Evolutionary conservation across 306 rosid species (phyloP).

Genomic region (Vigna mungo): DNA sequence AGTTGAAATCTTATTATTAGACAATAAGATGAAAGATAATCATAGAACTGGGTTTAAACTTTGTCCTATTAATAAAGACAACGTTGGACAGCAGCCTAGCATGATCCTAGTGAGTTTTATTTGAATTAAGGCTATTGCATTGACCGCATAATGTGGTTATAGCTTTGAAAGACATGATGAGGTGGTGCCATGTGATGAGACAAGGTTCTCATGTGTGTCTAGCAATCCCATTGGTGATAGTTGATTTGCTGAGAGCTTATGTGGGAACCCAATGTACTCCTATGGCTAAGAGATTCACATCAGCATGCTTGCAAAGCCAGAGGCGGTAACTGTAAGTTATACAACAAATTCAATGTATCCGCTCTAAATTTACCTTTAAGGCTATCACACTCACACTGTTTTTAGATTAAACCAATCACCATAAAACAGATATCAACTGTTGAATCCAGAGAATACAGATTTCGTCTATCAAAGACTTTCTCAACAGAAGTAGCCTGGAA

Average conservation of each 20-base stretch:
- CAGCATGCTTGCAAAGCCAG: background rate
- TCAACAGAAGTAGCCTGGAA: no score
- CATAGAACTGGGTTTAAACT: background rate
- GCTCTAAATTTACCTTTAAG: background rate
- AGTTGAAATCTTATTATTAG: background rate
- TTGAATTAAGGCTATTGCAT: background rate
- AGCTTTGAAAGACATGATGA: conserved; percentile 38
- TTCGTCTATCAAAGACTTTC: no score
- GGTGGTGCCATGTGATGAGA: conserved; percentile 36
- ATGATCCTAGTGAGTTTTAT: background rate
- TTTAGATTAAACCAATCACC: background rate
- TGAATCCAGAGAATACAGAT: background rate
- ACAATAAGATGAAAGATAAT: background rate
- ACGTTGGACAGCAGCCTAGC: conserved; percentile 4
- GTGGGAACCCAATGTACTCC: conserved; percentile 40
- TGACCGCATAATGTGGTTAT: conserved; percentile 22
- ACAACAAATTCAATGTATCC: background rate
- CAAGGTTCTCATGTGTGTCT: conserved; percentile 7
- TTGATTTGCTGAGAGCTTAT: conserved; percentile 34
- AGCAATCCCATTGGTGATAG: background rate
- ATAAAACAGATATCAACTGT: background rate
- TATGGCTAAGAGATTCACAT: background rate
- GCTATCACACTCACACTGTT: background rate
- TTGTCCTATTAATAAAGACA: conserved; percentile 15
- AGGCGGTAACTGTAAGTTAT: background rate